Evolutionary conservation across 2,329 filamentous ascomycete species (phyloP).

Genomic region (Tolypocladium cylindrosporum): DNA sequence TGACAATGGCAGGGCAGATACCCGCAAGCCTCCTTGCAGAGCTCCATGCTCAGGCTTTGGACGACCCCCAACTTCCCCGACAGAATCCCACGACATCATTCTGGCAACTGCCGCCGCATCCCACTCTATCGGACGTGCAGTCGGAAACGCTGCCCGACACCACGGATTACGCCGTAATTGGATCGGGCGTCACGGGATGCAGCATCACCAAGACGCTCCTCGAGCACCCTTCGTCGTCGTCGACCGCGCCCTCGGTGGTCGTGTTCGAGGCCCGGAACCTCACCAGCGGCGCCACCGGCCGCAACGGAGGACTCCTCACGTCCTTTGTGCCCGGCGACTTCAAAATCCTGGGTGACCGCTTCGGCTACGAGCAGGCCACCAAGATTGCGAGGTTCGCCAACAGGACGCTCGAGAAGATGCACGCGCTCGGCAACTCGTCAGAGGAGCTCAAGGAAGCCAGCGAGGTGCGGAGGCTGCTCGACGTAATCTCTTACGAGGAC

Average conservation of each 20-base stretch:
- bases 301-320: conserved; percentile 18
- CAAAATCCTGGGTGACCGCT: conserved; percentile 13
- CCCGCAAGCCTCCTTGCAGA: background rate
- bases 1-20: background rate
- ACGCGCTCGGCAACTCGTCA: conserved; percentile 9
- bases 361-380: conserved; percentile 25
- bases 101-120: conserved; percentile 16
- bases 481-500: conserved; percentile 12
- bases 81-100: conserved; percentile 12
- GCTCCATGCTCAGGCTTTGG: conserved; percentile 1
- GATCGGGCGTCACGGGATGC: conserved; percentile 20
- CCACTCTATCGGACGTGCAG: conserved; percentile 11
- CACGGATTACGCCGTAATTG: conserved; percentile 17
- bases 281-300: conserved; percentile 18
- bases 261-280: conserved; percentile 16
- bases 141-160: conserved; percentile 8
- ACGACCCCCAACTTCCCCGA: conserved; percentile 14
- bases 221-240: conserved; percentile 3
- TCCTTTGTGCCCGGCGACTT: conserved; percentile 28
- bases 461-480: conserved; percentile 9
- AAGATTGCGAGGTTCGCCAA: conserved; percentile 32
- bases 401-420: conserved; percentile 20
- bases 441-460: conserved; percentile 6
- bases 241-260: background rate
- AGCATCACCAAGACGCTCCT: conserved; percentile 15